Evolutionary conservation across 139 green algal species (phyloP), one percentile per base, ranked within the genome.

Genomic region (Coelastrella sp.): DNA sequence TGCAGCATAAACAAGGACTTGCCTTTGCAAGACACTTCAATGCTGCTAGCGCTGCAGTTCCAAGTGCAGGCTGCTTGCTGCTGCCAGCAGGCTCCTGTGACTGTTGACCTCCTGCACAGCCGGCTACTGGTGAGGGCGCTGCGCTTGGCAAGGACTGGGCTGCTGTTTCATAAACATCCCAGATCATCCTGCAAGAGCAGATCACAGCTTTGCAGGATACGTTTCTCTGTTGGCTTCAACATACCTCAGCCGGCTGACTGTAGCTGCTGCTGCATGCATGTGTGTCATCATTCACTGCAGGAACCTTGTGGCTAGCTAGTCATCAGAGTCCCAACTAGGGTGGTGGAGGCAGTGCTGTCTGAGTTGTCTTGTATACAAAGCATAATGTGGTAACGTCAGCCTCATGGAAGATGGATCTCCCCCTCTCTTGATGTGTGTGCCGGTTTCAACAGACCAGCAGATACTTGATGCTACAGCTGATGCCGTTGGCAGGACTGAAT

Each of bases 61-160:
- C 60, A 9, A 65, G 12, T 22, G 24, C 12, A 70, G 78, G 27
- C 49, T 17, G 6, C 35, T 57, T 83, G 78, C 78, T 25, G 35
- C 78, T 27, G 78, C 35, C 17, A 27, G 6, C 78, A 27, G n/a
- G 27, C 12, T 63, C 78, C 35, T 49, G 35, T 49, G 35, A 3
- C 35, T 49, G 35, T 49, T 49, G 35, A 49, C 35, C 35, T 60
- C 35, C 15, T 27, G 27, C 78, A 65, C 14, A 19, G 10, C 78
- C 78, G 15, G 78, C 78, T 63, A 56, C 75, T 82, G 75, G 24
- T 82, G 75, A 49, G 20, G 25, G 25, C 56, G 78, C 78, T 83
- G 78, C 35, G n/a, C 12, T 11, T 14, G 35, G 35, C 35, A 49
- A 56, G n/a, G 27, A 8, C 27, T 56, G 35, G 15, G 35, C 49